These are phyloP conservation scores for Aureobasidium melanogenum DNA, from an alignment of 2,329 filamentous ascomycete genomes.

Conservation along the genomic window DNA sequence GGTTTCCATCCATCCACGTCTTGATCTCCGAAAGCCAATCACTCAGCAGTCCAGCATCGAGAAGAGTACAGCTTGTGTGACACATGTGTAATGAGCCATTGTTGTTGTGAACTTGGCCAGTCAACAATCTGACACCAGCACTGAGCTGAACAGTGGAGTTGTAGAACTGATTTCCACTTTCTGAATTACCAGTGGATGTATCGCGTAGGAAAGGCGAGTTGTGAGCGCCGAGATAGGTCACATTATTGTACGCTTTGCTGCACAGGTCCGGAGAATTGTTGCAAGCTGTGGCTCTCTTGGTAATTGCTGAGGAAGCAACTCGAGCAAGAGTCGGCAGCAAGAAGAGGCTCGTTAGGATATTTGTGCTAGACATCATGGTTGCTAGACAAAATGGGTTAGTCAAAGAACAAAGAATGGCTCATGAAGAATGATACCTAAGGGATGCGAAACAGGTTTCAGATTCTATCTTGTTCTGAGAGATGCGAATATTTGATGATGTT, in stretches of 20 bases:
- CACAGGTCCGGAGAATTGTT: slow-evolving; percentile 76
- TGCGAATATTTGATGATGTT: background rate
- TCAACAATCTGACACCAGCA: slow-evolving; percentile 61
- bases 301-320: background rate
- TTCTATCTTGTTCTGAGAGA: background rate
- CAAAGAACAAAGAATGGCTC: too few species aligned
- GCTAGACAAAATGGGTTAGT: background rate
- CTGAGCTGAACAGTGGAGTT: slow-evolving; percentile 63
- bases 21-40: slow-evolving; percentile 57
- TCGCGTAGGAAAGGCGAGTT: slow-evolving; percentile 65
- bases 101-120: slow-evolving; percentile 57
- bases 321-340: slow-evolving; percentile 11
- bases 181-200: slow-evolving; percentile 49
- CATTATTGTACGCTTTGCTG: slow-evolving; percentile 59
- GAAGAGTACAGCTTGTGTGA: slow-evolving; percentile 56
- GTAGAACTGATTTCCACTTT: slow-evolving; percentile 64
- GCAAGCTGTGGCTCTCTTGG: slow-evolving; percentile 37
- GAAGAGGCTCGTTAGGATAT: background rate
- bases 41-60: slow-evolving; percentile 59
- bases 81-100: slow-evolving; percentile 50
- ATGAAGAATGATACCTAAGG: background rate
- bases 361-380: slow-evolving; percentile 2
- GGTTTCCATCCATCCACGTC: slow-evolving; percentile 59
- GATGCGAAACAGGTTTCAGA: background rate
- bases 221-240: slow-evolving; percentile 72